Evolutionary conservation across 106 monocot genomes (phyloP), one percentile per base, ranked within the genome.

Genomic region (Apostasia shenzhenica): DNA sequence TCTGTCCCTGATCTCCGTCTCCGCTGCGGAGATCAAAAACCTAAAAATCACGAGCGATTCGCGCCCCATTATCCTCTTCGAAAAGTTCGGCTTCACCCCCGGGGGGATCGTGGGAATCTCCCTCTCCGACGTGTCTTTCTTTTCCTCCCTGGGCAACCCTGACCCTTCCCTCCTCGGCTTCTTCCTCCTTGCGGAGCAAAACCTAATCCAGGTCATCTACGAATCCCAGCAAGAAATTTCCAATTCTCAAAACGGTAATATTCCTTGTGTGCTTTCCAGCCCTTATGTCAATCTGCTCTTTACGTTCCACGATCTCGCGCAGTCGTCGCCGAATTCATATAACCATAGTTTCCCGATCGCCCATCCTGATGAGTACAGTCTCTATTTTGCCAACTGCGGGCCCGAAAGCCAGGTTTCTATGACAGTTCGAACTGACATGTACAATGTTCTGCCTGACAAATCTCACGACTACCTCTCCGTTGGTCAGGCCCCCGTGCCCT

Each of bases 171-270:
- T 83, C 71, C 48, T 90, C 26, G 90, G 90, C 63, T 90, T 90
- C 78, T 90, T 86, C 70, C 86, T 90, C 72, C 73, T 90, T 52
- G 86, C 90, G 69, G 90, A 90, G 52, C 78, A 86, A 64, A 63
- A 66, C 49, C 86, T 90, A 48, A 59, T 90, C 70, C 80, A 86
- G 61, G 89, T 82, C 70, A 47, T 75, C 72, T 83, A 81, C 75
- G 72, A 75, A 45, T 72, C 72, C 41, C 63, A 74, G 73, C 69
- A 67, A 47, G 72, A 74, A 44, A 57, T 71, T 13, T 7, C 40
- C 11, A 71, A 67, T 13, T 51, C 53, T 67, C 54, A 73, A 2
- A 79, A 74, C 48, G 42, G 79, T 8, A 63, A 59, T 67, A 57
- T 58, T 10, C 43, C 39, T 39, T 94, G 94, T 77, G 83, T 85